phyloP scores from a whole-genome alignment of 495 filamentous ascomycete genomes.

The Tuber magnatum region DNA sequence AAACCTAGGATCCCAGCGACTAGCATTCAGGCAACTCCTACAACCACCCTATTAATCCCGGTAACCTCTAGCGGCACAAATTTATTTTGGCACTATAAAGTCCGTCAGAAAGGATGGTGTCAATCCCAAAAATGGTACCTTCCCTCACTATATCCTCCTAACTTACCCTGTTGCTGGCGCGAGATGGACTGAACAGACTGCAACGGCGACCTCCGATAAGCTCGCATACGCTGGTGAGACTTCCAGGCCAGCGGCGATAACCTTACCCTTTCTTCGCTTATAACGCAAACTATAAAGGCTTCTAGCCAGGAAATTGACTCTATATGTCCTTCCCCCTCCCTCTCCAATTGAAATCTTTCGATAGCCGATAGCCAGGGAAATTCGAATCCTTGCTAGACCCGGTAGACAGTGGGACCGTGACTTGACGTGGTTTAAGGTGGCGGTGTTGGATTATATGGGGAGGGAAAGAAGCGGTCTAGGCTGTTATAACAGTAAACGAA shows the following conservation, averaged over 20 bases:
- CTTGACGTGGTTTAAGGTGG: neutral
- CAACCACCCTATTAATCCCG: conserved; percentile 48
- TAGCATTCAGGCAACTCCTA: conserved; percentile 39
- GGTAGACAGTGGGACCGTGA: neutral
- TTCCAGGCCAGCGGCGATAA: conserved; percentile 26
- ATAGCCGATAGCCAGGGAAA: conserved; percentile 2
- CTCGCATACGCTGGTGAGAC: conserved; percentile 42
- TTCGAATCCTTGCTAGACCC: conserved; percentile 27
- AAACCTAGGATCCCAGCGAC: conserved; percentile 45
- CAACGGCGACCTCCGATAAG: conserved; percentile 32
- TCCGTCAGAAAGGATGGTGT: conserved; percentile 48
- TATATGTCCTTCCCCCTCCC: conserved; percentile 13
- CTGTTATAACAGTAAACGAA: neutral
- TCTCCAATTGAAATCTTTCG: neutral
- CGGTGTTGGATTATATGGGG: neutral
- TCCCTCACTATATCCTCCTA: neutral
- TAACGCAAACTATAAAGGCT: conserved; percentile 21
- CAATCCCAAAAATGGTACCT: conserved; percentile 48
- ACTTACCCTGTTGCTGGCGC: neutral
- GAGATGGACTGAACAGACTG: neutral
- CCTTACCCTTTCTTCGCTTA: conserved; percentile 21
- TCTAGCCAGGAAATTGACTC: conserved; percentile 26
- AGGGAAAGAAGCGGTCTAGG: neutral
- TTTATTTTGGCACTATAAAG: conserved; percentile 46
- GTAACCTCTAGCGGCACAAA: conserved; percentile 49